These are phyloP conservation scores for Aspergillus caelatus DNA, from an alignment of 2,329 filamentous ascomycete genomes.

Conservation along the genomic window DNA sequence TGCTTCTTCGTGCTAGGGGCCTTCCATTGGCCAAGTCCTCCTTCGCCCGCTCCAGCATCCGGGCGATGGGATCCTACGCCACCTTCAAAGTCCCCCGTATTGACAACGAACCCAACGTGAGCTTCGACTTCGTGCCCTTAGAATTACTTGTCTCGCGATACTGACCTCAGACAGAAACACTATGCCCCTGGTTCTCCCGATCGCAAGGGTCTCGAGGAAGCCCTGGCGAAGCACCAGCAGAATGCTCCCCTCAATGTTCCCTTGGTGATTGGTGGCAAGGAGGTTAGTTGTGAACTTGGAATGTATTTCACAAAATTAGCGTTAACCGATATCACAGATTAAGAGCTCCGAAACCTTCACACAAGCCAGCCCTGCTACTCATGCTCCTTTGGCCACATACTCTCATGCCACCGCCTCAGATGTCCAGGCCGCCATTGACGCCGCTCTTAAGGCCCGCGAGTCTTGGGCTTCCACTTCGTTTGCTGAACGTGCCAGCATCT, in stretches of 20 bases:
- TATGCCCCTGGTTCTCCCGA: slow-evolving; percentile 83
- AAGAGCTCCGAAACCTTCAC: slow-evolving; percentile 43
- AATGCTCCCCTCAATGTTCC: slow-evolving; percentile 76
- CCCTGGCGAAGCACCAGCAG: slow-evolving; percentile 70
- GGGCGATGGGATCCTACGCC: slow-evolving; percentile 64
- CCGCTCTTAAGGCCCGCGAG: slow-evolving; percentile 81
- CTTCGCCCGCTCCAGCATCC: slow-evolving; percentile 23
- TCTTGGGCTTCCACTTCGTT: slow-evolving; percentile 88
- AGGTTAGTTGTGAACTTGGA: slow-evolving; percentile 54
- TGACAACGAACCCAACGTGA: slow-evolving; percentile 92
- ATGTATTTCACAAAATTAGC: neutral
- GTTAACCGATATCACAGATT: slow-evolving; percentile 24
- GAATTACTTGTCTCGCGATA: neutral
- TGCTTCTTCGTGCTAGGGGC: slow-evolving; percentile 31
- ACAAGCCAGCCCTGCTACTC: slow-evolving; percentile 82
- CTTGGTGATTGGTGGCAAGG: slow-evolving; percentile 78
- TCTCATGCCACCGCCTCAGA: slow-evolving; percentile 77
- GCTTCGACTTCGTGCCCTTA: slow-evolving; percentile 39
- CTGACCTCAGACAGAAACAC: slow-evolving; percentile 66
- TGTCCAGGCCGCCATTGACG: slow-evolving; percentile 77
- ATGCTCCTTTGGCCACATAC: slow-evolving; percentile 79
- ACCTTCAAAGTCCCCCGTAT: slow-evolving; percentile 86
- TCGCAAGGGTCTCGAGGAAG: slow-evolving; percentile 73
- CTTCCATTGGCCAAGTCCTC: slow-evolving; percentile 26
- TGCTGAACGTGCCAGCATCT: slow-evolving; percentile 86